These are phyloP conservation scores for Mollisia scopiformis DNA, from an alignment of 2,329 filamentous ascomycete genomes.

Conservation along the genomic window DNA sequence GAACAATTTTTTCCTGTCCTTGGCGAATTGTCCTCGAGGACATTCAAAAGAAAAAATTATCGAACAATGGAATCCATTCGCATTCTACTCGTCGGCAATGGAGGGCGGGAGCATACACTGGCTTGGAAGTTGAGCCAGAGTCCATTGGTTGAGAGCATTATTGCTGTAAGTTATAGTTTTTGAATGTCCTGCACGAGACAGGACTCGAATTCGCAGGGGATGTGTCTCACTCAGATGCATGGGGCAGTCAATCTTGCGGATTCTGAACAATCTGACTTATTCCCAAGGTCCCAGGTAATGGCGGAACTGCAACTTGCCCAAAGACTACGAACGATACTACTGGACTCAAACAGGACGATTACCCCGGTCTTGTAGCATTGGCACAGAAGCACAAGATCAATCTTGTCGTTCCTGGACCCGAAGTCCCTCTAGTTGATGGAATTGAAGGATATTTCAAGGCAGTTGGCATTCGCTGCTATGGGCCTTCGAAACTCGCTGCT, in stretches of 20 bases:
- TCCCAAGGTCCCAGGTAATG: conserved; percentile 83
- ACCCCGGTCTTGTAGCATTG: conserved; percentile 72
- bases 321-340: conserved; percentile 73
- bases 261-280: conserved; percentile 45
- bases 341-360: conserved; percentile 76
- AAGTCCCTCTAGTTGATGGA: conserved; percentile 91
- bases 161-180: conserved; percentile 46
- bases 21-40: too few species aligned
- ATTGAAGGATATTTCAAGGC: conserved; percentile 79
- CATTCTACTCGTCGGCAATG: conserved; percentile 88
- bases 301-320: conserved; percentile 73
- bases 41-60: neutral
- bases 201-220: neutral
- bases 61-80: conserved; percentile 41
- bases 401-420: conserved; percentile 87
- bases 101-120: conserved; percentile 90
- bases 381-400: conserved; percentile 75
- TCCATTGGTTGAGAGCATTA: conserved; percentile 74
- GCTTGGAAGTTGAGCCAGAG: conserved; percentile 94
- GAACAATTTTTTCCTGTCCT: neutral
- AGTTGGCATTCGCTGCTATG: conserved; percentile 56
- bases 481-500: conserved; percentile 82
- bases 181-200: neutral
- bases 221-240: neutral
- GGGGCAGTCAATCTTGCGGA: too few species aligned